phyloP scores from a whole-genome alignment of 306 rosid species.

The Cicer pinnatifidum region DNA sequence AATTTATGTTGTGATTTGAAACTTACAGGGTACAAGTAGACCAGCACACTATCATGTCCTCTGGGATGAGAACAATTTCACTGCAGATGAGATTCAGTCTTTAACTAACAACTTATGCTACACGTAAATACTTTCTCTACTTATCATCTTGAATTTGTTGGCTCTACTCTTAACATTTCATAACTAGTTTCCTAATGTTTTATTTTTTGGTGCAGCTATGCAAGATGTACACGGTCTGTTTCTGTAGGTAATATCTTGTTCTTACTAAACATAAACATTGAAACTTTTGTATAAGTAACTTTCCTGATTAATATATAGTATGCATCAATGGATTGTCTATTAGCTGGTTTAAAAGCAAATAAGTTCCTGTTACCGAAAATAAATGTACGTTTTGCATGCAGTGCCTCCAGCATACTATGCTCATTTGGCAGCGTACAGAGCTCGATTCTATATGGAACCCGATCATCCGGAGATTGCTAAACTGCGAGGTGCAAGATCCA shows the following conservation, averaged over 20 bases:
- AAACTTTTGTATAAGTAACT: not conserved
- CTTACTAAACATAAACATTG: conserved; percentile 8
- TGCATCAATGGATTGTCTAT: not conserved
- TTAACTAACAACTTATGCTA: conserved; percentile 87
- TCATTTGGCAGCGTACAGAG: conserved; percentile 74
- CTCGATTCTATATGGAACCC: conserved; percentile 78
- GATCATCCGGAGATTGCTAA: conserved; percentile 48
- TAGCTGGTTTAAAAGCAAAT: not conserved
- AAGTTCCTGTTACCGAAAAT: not conserved
- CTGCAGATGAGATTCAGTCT: conserved; percentile 54
- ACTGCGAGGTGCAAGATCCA: conserved; percentile 47
- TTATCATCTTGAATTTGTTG: conserved; percentile 5
- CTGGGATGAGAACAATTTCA: conserved; percentile 88
- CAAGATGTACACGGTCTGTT: conserved; percentile 92
- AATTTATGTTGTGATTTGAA: conserved; percentile 10
- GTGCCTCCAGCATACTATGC: conserved; percentile 80
- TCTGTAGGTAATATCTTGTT: conserved; percentile 58
- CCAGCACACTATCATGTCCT: conserved; percentile 95
- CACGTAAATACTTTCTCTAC: conserved; percentile 56
- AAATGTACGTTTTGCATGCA: conserved; percentile 34
- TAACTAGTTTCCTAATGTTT: conserved; percentile 25
- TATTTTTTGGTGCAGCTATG: conserved; percentile 55
- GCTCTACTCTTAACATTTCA: conserved; percentile 15
- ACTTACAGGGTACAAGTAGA: conserved; percentile 88
- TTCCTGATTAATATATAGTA: not conserved